These are phyloP conservation scores for Termitomyces sp. DNA, from an alignment of 768 basidiomycete genomes.

Conservation along the genomic window DNA sequence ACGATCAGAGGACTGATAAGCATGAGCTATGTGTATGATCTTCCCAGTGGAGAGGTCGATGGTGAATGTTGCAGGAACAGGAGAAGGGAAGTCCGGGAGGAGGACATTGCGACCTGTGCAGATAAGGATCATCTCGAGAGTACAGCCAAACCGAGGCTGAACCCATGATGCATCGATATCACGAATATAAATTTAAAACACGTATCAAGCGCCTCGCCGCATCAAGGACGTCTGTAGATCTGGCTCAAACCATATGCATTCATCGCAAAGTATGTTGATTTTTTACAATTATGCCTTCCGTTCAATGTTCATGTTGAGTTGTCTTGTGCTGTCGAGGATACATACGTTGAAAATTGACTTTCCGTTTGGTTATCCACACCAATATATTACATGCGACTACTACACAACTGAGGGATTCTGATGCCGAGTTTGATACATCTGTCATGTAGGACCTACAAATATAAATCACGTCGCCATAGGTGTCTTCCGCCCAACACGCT, in stretches of 20 bases:
- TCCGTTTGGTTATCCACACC: not conserved
- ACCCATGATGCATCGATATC: not conserved
- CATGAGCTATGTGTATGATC: conserved; percentile 43
- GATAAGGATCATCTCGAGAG: conserved; percentile 17
- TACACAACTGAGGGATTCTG: not conserved
- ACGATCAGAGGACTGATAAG: conserved; percentile 24
- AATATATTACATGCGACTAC: not conserved
- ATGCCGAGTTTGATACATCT: conserved; percentile 7
- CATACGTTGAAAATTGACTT: not conserved
- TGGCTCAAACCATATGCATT: not conserved
- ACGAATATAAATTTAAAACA: not conserved
- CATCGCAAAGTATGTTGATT: not conserved
- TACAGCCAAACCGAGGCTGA: not conserved
- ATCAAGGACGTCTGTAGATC: not conserved
- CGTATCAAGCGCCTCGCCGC: not conserved
- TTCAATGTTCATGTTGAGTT: not conserved
- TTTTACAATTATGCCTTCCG: not conserved
- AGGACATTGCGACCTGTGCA: conserved; percentile 54
- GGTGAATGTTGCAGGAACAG: conserved; percentile 61
- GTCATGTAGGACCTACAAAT: not conserved
- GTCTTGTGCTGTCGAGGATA: not conserved
- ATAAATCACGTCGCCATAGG: not conserved
- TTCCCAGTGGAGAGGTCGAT: conserved; percentile 53
- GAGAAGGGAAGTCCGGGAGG: conserved; percentile 40
- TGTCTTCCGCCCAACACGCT: conserved; percentile 3